Conservation (phyloP, 768 basidiomycete genomes). For the Lactarius akahatsu region DNA sequence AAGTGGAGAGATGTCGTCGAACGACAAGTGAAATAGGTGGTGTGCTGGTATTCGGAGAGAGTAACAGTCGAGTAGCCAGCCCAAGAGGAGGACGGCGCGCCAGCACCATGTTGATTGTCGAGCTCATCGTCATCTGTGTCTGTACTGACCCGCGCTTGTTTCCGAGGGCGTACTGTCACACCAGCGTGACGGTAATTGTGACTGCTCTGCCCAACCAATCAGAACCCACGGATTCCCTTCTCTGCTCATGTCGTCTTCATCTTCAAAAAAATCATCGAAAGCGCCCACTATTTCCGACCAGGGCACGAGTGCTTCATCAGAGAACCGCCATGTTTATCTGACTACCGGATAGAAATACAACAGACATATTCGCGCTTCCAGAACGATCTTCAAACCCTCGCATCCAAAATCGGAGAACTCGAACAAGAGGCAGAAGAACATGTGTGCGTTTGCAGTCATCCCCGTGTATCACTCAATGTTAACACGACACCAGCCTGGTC, state of each 20-base stretch:
- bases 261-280: conserved; percentile 58
- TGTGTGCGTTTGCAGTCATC: conserved; percentile 51
- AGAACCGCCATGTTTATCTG: conserved; percentile 6
- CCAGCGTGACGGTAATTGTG: conserved; percentile 28
- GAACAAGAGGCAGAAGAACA: conserved; percentile 97
- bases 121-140: conserved; percentile 39
- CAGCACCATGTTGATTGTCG: conserved; percentile 55
- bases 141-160: conserved; percentile 24
- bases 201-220: conserved; percentile 46
- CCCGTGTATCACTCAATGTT: conserved; percentile 10
- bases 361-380: conserved; percentile 78
- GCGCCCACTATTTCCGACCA: conserved; percentile 56
- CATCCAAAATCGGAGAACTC: conserved; percentile 92
- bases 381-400: conserved; percentile 87
- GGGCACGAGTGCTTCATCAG: conserved; percentile 51
- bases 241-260: conserved; percentile 34
- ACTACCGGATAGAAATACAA: conserved; percentile 70
- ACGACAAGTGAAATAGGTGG: conserved; percentile 41
- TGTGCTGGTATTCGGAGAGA: conserved; percentile 32
- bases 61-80: conserved; percentile 47
- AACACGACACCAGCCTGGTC: conserved; percentile 63
- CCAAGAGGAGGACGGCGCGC: conserved; percentile 53
- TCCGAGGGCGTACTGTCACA: conserved; percentile 13
- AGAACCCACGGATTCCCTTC: conserved; percentile 35
- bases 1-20: conserved; percentile 51